Conservation (phyloP, 192 early-diverging fungal species). For the Chytriomyces sp. region DNA sequence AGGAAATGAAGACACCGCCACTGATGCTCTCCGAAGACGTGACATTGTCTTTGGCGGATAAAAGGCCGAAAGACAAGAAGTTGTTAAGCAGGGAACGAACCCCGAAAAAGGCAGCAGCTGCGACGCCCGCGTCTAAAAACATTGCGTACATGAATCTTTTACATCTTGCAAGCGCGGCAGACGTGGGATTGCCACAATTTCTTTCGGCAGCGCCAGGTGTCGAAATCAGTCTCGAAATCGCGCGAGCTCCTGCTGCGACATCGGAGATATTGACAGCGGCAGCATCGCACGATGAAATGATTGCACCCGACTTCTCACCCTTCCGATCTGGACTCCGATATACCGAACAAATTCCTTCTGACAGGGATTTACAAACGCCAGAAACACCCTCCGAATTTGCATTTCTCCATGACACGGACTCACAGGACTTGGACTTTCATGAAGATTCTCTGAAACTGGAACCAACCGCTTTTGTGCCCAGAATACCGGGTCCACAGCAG, state of each 20-base stretch:
- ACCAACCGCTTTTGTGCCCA: background rate
- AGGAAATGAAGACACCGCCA: background rate
- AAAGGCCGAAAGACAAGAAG: background rate
- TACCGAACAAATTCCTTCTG: too few relatives aligned
- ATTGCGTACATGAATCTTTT: too few relatives aligned
- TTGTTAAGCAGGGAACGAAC: background rate
- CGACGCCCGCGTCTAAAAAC: background rate
- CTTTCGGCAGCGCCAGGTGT: too few relatives aligned
- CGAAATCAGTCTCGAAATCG: too few relatives aligned
- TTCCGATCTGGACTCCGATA: too few relatives aligned
- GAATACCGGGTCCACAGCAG: background rate
- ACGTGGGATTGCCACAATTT: too few relatives aligned
- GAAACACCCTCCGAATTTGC: background rate
- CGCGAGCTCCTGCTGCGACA: too few relatives aligned
- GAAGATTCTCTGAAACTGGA: background rate
- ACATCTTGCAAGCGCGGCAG: too few relatives aligned
- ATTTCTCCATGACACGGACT: background rate
- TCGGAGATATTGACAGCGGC: too few relatives aligned
- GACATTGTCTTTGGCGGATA: background rate
- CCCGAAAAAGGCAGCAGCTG: background rate
- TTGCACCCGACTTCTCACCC: too few relatives aligned
- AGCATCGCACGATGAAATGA: too few relatives aligned
- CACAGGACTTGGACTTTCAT: background rate
- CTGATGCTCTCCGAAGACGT: background rate
- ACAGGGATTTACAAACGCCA: too few relatives aligned